Conservation (phyloP, 2,329 filamentous ascomycete genomes). For the Harringtonia aguacate region DNA sequence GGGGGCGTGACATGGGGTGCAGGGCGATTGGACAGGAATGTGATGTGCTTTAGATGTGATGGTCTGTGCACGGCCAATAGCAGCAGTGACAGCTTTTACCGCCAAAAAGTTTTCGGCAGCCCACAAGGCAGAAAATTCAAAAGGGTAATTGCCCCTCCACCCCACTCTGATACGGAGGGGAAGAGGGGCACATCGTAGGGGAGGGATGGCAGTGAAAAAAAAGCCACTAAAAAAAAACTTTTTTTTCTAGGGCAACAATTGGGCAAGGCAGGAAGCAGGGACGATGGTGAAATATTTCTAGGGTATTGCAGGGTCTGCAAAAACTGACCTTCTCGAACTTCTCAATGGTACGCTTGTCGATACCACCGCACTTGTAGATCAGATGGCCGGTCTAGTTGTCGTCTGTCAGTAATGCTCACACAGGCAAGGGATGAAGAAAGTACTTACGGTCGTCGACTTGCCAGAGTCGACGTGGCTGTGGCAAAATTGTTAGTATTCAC, state of each 20-base stretch:
- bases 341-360: conserved; percentile 99
- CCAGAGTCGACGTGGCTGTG: conserved; percentile 92
- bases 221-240: conserved; percentile 14
- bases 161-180: conserved; percentile 10
- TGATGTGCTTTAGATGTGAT: conserved; percentile 1
- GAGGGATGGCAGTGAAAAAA: conserved; percentile 14
- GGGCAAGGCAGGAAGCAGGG: neutral
- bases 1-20: neutral
- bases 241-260: conserved; percentile 8
- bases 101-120: conserved; percentile 7
- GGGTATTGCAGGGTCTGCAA: neutral
- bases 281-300: conserved; percentile 1
- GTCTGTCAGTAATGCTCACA: too few species aligned
- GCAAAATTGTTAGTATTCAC: conserved; percentile 18
- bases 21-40: neutral
- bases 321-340: conserved; percentile 99
- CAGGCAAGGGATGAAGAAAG: too few species aligned
- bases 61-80: conserved; percentile 2
- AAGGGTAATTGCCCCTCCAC: conserved; percentile 9
- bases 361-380: conserved; percentile 99
- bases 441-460: conserved; percentile 97
- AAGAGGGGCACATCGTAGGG: neutral
- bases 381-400: conserved; percentile 73
- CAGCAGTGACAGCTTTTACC: neutral
- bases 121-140: conserved; percentile 13